Evolutionary conservation across 768 basidiomycete species (phyloP).

Genomic region (Fistulinella prunicolor): DNA sequence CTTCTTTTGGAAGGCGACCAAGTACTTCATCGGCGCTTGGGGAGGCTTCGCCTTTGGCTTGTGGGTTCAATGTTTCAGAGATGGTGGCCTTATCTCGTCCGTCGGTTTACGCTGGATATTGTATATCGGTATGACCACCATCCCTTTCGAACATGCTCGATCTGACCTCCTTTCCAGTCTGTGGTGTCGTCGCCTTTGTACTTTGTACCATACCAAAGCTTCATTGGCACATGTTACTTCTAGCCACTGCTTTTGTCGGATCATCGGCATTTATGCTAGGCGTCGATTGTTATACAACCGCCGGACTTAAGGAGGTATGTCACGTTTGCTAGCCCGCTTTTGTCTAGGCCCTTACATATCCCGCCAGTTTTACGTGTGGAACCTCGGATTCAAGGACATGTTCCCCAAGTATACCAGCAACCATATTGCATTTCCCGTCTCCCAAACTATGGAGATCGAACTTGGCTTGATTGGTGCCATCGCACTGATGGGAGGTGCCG

Average conservation of each 20-base stretch:
- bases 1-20: conserved; percentile 90
- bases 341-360: conserved; percentile 11
- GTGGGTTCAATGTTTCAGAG: conserved; percentile 82
- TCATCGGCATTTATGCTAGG: conserved; percentile 89
- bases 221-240: conserved; percentile 83
- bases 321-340: background rate
- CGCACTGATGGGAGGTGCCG: conserved; percentile 81
- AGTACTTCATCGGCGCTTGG: conserved; percentile 65
- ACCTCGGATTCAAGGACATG: conserved; percentile 77
- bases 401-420: conserved; percentile 74
- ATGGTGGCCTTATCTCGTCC: conserved; percentile 76
- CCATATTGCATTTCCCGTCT: conserved; percentile 74
- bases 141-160: conserved; percentile 12
- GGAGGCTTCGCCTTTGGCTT: conserved; percentile 80
- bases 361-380: conserved; percentile 89
- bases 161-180: conserved; percentile 41
- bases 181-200: conserved; percentile 75
- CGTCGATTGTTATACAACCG: conserved; percentile 90
- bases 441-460: conserved; percentile 91
- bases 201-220: conserved; percentile 82
- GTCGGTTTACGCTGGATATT: conserved; percentile 87
- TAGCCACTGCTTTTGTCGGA: conserved; percentile 87
- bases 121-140: conserved; percentile 61
- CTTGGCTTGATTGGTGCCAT: conserved; percentile 84
- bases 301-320: conserved; percentile 86